Conservation (phyloP, 73 alveolate genomes). For the Vitrella brassicaformis region DNA sequence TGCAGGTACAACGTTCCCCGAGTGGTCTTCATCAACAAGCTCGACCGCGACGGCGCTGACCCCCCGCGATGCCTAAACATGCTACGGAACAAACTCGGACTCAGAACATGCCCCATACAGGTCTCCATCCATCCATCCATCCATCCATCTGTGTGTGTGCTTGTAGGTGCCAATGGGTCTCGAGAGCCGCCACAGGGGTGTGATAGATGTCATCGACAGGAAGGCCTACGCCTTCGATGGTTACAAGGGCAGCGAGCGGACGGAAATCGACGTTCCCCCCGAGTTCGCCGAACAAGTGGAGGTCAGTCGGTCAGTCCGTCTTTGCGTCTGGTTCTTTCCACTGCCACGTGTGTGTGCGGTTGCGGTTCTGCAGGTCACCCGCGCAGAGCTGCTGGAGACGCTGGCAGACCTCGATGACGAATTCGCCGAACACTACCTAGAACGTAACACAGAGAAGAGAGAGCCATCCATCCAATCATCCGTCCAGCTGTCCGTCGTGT, state of each 20-base stretch:
- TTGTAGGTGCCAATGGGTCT: conserved; percentile 59
- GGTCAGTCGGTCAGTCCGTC: not conserved
- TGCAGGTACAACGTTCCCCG: conserved; percentile 59
- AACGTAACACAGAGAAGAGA: too few relatives aligned
- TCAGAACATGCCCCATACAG: conserved; percentile 52
- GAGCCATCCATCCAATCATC: too few relatives aligned
- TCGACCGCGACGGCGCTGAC: conserved; percentile 91
- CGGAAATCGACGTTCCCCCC: conserved; percentile 57
- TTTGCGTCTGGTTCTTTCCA: not conserved
- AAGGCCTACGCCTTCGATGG: conserved; percentile 73
- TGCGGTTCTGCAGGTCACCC: conserved; percentile 5
- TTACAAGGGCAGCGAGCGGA: conserved; percentile 45
- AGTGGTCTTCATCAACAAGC: conserved; percentile 78
- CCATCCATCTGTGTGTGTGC: not conserved
- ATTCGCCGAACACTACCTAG: conserved; percentile 16
- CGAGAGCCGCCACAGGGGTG: conserved; percentile 64
- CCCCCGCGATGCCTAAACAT: conserved; percentile 52
- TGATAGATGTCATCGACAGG: conserved; percentile 56
- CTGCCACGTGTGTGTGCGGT: too few relatives aligned
- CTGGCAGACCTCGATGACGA: conserved; percentile 35
- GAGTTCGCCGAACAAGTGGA: conserved; percentile 40
- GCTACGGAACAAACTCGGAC: conserved; percentile 57
- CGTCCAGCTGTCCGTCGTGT: too few relatives aligned
- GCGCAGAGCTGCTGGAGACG: conserved; percentile 18
- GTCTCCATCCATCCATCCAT: not conserved